Percentiles rank a stretch among this genome's conserved stretches.
These are phyloP conservation scores for Closterium sp. DNA, from an alignment of 139 green algal genomes.

Conservation along the genomic window DNA sequence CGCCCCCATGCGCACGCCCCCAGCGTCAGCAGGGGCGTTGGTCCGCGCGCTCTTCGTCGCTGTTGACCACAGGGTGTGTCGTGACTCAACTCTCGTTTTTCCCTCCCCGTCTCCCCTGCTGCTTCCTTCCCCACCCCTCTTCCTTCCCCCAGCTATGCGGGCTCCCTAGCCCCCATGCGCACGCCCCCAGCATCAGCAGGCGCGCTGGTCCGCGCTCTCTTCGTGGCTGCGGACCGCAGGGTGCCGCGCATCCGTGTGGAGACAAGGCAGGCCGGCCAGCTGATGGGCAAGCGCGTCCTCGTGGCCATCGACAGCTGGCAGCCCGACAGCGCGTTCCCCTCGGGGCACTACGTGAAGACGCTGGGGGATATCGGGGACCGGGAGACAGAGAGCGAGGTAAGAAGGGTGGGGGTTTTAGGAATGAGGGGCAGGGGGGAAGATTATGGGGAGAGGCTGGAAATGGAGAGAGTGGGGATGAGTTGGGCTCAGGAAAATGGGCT, in stretches of 20 bases:
- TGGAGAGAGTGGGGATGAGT: too few species aligned
- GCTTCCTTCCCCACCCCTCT: background rate
- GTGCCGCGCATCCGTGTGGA: slow-evolving; percentile 68
- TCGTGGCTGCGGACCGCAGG: slow-evolving; percentile 45
- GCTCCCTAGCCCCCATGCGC: slow-evolving; percentile 24
- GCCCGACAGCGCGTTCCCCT: slow-evolving; percentile 33
- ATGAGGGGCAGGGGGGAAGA: background rate
- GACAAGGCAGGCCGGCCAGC: slow-evolving; percentile 68
- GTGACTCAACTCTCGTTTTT: background rate
- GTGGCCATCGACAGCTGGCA: slow-evolving; percentile 61
- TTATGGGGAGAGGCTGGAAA: too few species aligned
- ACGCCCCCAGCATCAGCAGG: background rate
- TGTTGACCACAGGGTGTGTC: slow-evolving; percentile 37
- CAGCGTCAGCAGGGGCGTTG: too few species aligned
- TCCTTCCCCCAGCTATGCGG: slow-evolving; percentile 35
- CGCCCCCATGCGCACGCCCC: background rate
- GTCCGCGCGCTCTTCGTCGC: slow-evolving; percentile 39
- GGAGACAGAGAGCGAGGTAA: slow-evolving; percentile 77
- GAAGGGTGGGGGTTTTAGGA: background rate
- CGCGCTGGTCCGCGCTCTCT: slow-evolving; percentile 27
- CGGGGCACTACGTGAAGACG: slow-evolving; percentile 59
- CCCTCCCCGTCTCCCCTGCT: background rate
- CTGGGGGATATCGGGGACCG: slow-evolving; percentile 58
- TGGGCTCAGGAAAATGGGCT: too few species aligned
- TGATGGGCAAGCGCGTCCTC: slow-evolving; percentile 59